These are phyloP conservation scores for Escovopsis sp. DNA, from an alignment of 2,329 filamentous ascomycete species.

Conservation along the genomic window DNA sequence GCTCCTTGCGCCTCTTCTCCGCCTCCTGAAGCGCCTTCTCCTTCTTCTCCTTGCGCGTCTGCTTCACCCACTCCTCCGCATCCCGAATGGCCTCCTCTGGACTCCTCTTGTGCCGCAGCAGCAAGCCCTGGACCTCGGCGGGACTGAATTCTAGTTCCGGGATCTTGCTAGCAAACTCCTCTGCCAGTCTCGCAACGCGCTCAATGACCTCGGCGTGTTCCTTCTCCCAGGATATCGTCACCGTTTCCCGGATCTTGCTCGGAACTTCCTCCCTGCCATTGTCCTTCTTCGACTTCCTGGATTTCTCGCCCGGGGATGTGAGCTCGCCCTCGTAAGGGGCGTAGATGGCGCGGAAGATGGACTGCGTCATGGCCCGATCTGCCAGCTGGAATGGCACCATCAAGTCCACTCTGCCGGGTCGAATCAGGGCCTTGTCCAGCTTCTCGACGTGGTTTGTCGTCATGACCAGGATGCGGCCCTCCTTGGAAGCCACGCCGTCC, in stretches of 20 bases:
- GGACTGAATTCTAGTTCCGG: conserved; percentile 43
- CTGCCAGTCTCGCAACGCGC: conserved; percentile 30
- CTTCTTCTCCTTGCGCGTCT: conserved; percentile 34
- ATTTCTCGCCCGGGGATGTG: neutral
- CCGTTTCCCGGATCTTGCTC: conserved; percentile 16
- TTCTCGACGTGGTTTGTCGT: conserved; percentile 50
- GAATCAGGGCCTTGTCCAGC: conserved; percentile 46
- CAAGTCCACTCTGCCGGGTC: conserved; percentile 48
- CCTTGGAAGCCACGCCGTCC: conserved; percentile 54
- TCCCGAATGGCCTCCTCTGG: conserved; percentile 32
- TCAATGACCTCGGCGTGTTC: conserved; percentile 22
- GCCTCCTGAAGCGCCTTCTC: conserved; percentile 28
- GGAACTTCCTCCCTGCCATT: conserved; percentile 6
- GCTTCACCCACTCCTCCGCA: conserved; percentile 33
- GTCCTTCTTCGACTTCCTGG: neutral
- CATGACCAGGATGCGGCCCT: conserved; percentile 50
- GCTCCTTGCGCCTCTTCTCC: conserved; percentile 24
- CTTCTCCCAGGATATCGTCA: conserved; percentile 14
- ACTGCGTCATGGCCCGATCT: conserved; percentile 34
- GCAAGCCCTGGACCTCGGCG: conserved; percentile 44
- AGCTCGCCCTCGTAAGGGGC: conserved; percentile 30
- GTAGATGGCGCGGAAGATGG: conserved; percentile 46
- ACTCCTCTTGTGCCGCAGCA: conserved; percentile 40
- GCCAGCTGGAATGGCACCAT: conserved; percentile 41
- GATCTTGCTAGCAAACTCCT: conserved; percentile 33